These are phyloP conservation scores for Dioscorea cayenensis DNA, from an alignment of 116 monocot genomes.

Conservation along the genomic window DNA sequence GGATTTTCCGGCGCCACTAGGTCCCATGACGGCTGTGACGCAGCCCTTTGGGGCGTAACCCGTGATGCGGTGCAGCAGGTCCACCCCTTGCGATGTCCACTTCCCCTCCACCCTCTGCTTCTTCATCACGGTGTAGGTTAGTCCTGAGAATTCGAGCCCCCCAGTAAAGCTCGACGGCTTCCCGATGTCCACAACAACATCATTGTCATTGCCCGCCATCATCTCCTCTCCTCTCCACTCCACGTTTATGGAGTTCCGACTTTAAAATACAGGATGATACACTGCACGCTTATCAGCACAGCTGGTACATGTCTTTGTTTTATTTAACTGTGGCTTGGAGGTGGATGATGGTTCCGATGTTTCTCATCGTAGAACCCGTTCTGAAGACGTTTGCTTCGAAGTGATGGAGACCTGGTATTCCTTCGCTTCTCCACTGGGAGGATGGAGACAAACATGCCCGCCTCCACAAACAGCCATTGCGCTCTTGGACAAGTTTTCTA, in stretches of 20 bases:
- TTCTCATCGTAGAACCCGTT: neutral
- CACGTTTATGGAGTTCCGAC: neutral
- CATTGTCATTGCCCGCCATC: neutral
- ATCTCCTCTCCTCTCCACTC: neutral
- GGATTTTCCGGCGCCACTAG: constrained; percentile 63
- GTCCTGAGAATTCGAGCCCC: constrained; percentile 28
- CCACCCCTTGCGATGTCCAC: constrained; percentile 26
- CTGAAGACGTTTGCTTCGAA: neutral
- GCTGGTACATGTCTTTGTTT: neutral
- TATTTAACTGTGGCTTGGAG: neutral
- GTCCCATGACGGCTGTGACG: constrained; percentile 48
- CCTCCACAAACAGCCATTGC: no score
- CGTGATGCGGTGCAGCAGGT: constrained; percentile 35
- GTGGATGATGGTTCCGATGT: neutral
- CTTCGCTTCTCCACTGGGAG: no score
- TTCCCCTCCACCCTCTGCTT: constrained; percentile 35
- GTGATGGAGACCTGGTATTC: no score
- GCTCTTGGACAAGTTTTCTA: no score
- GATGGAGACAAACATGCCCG: no score
- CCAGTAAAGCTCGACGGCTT: constrained; percentile 15
- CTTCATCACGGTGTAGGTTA: constrained; percentile 42
- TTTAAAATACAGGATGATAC: neutral
- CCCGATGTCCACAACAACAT: constrained; percentile 17
- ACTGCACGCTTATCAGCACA: no score
- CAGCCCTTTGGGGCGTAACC: constrained; percentile 43